phyloP scores from a whole-genome alignment of 1,284 basidiomycete genomes.

The Laetiporus sulphureus region DNA sequence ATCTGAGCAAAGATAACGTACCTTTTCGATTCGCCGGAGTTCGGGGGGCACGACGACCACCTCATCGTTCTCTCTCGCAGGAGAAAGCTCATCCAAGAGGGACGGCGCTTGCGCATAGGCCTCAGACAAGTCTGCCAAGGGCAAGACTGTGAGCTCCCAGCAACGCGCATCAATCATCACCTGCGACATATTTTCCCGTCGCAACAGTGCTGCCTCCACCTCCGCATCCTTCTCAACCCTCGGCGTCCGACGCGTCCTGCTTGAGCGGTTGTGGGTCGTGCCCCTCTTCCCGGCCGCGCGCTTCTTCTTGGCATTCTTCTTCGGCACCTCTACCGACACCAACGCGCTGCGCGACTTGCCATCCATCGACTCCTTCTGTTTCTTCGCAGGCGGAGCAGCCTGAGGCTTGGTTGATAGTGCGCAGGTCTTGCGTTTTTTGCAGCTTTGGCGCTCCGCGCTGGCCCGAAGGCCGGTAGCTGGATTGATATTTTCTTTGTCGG shows the following conservation, averaged over 20 bases:
- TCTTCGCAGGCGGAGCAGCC: conserved; percentile 34
- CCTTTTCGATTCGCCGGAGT: not conserved
- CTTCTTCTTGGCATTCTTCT: conserved; percentile 19
- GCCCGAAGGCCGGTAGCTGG: conserved; percentile 62
- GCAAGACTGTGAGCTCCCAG: conserved; percentile 57
- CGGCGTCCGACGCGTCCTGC: conserved; percentile 24
- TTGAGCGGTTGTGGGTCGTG: conserved; percentile 12
- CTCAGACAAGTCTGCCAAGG: conserved; percentile 55
- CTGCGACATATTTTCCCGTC: conserved; percentile 14
- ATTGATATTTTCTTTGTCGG: conserved; percentile 73
- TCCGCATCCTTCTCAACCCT: conserved; percentile 38
- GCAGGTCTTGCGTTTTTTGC: conserved; percentile 59
- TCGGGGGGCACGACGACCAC: conserved; percentile 8
- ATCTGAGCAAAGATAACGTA: too few relatives aligned
- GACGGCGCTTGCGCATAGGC: conserved; percentile 35
- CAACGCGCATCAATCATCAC: conserved; percentile 45
- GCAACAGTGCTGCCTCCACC: conserved; percentile 14
- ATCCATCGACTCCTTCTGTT: conserved; percentile 33
- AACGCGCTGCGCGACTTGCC: conserved; percentile 4
- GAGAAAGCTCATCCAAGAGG: conserved; percentile 7
- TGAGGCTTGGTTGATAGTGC: conserved; percentile 49
- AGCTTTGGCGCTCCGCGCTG: conserved; percentile 25
- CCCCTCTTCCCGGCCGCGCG: conserved; percentile 11
- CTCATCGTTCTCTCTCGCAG: not conserved
- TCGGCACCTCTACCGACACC: too few relatives aligned